Evolutionary conservation across 352 stramenopile species (phyloP), one percentile per base, ranked within the genome.

Genomic region (Pythium chondricola): DNA sequence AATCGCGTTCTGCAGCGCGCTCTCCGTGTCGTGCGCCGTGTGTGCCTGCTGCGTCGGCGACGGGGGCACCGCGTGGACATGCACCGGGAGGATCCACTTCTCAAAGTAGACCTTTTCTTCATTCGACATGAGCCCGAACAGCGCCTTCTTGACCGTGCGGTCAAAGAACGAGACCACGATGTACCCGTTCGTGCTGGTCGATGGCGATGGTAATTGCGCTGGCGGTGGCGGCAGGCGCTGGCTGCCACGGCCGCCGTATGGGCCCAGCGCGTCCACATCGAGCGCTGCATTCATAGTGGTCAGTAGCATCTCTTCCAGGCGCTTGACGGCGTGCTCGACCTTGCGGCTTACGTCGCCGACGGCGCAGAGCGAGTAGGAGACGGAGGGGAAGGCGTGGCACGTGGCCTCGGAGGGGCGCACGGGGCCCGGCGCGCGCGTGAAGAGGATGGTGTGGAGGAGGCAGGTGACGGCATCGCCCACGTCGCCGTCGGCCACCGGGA

Each of bases 91-190:
- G 27, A 88, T 57, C 81, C 81, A 92, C 50, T 93, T 88, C 52
- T 93, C 81, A 50, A 86, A 93, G n/a, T 84, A 61, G 31, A 83
- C 68, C 56, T 89, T 89, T 58, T 89, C 81, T 61, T 93, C 81
- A 32, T 87, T 93, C 8, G 77, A 86, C 69, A 90, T 87, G 37
- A 93, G 64, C 8, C 76, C 79, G 24, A 93, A 93, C 17, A 93
- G 59, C 25, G 81, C 76, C 40, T 87, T 90, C 60, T 88, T 88
- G 41, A 90, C 71, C 49, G 86, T 87, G 2, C 75, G 64, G 51
- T 90, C 76, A 22, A 88, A 93, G 49, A 93, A 93, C 4, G 69
- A 69, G 24, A 93, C 72, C 17, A 74, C 72, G 25, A 92, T 44
- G 40, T 63, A 86, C 8, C 78, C 75, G 46, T 51, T 66, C 2